Percentiles rank a stretch among this genome's conserved stretches.
Conservation (phyloP, 495 filamentous ascomycete genomes). For the Aspergillus nanangensis region DNA sequence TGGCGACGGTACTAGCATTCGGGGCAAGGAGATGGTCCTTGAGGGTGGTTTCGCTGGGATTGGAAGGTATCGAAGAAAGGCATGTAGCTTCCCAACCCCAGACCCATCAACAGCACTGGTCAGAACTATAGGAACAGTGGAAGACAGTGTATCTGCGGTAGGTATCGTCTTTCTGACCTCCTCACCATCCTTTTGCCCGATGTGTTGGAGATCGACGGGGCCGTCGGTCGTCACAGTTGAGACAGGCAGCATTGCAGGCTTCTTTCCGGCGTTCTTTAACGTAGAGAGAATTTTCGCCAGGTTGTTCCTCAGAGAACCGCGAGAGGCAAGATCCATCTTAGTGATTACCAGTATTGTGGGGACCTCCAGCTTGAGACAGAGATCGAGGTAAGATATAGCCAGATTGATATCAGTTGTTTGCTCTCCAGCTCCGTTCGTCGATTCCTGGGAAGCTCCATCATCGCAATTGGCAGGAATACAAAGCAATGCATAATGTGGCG, state of each 20-base stretch:
- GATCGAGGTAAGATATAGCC: conserved; percentile 74
- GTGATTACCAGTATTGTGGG: conserved; percentile 80
- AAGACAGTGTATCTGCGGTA: conserved; percentile 37
- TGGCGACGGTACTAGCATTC: conserved; percentile 17
- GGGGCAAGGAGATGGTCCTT: conserved; percentile 17
- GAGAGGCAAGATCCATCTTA: conserved; percentile 84
- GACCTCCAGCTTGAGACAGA: conserved; percentile 74
- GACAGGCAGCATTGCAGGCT: conserved; percentile 60
- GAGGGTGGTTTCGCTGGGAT: conserved; percentile 54
- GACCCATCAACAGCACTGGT: conserved; percentile 83
- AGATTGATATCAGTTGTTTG: conserved; percentile 58
- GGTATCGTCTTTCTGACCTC: conserved; percentile 48
- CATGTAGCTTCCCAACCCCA: conserved; percentile 77
- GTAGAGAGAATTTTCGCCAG: conserved; percentile 70
- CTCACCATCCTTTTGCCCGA: conserved; percentile 39
- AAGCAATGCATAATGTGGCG: conserved; percentile 86
- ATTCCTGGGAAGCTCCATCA: conserved; percentile 37
- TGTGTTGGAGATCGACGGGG: conserved; percentile 28
- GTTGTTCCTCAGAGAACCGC: conserved; percentile 58
- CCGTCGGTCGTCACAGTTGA: conserved; percentile 35
- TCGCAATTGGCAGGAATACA: conserved; percentile 81
- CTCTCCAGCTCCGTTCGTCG: conserved; percentile 46
- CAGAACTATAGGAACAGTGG: conserved; percentile 76
- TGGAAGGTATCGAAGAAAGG: conserved; percentile 72
- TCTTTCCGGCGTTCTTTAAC: conserved; percentile 69